These are phyloP conservation scores for Hygrophila difformis DNA, from an alignment of 257 asterid genomes.

Conservation along the genomic window DNA sequence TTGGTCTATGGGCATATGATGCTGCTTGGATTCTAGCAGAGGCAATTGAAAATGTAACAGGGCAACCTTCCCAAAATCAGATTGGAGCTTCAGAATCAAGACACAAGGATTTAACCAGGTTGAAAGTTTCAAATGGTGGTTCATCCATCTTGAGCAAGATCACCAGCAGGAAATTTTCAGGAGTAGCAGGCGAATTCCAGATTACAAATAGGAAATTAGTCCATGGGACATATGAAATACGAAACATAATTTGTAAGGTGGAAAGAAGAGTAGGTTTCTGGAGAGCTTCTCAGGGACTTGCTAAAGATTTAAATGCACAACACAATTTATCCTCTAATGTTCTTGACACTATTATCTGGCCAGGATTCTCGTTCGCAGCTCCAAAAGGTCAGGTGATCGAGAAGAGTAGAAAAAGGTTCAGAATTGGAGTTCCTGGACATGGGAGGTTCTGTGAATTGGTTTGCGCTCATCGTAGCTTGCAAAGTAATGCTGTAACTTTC, in stretches of 20 bases:
- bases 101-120: slow-evolving; percentile 6
- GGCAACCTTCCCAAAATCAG: not conserved
- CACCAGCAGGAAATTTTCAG: slow-evolving; percentile 12
- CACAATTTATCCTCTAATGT: slow-evolving; percentile 4
- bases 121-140: slow-evolving; percentile 12
- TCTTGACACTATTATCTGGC: slow-evolving; percentile 28
- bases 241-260: slow-evolving; percentile 30
- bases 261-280: slow-evolving; percentile 33
- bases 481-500: slow-evolving; percentile 6
- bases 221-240: slow-evolving; percentile 21
- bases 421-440: slow-evolving; percentile 17
- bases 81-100: not conserved
- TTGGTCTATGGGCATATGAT: too few species aligned
- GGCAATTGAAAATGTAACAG: slow-evolving; percentile 21
- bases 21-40: slow-evolving; percentile 30
- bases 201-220: too few species aligned
- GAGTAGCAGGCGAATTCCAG: slow-evolving; percentile 25
- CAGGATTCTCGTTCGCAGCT: slow-evolving; percentile 15
- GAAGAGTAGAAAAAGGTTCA: slow-evolving; percentile 2
- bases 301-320: slow-evolving; percentile 12
- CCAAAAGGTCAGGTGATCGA: slow-evolving; percentile 6
- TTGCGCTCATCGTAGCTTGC: not conserved
- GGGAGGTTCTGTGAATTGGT: slow-evolving; percentile 20
- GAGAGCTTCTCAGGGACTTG: slow-evolving; percentile 24
- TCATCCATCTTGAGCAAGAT: slow-evolving; percentile 17